phyloP scores from a whole-genome alignment of 306 rosid genomes.

The Cajanus cajan region DNA sequence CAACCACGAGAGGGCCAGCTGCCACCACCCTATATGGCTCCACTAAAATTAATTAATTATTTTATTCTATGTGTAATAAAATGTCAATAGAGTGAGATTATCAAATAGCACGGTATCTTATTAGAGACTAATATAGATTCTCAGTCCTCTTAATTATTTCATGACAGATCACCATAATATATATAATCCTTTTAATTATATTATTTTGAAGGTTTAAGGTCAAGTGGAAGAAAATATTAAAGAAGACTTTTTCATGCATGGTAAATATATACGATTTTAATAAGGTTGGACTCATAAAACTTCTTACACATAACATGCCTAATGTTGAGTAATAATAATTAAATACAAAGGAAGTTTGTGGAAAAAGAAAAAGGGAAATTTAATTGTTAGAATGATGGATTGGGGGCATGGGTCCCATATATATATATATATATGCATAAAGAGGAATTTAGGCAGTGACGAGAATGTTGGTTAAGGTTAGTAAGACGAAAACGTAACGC shows the following conservation, averaged over 20 bases:
- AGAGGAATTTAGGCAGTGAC: constrained; percentile 37
- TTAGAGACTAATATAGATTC: constrained; percentile 1
- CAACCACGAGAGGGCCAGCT: constrained; percentile 12
- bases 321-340: neutral
- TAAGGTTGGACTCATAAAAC: too few relatives aligned
- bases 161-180: neutral
- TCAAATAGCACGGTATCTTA: neutral
- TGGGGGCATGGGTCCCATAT: constrained; percentile 18
- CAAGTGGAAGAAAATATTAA: neutral
- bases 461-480: constrained; percentile 43
- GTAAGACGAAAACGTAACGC: neutral
- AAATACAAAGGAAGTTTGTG: neutral
- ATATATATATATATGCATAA: neutral
- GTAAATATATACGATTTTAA: too few relatives aligned
- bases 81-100: neutral
- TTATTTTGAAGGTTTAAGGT: neutral
- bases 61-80: neutral
- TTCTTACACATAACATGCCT: too few relatives aligned
- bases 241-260: neutral
- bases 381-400: neutral
- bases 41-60: neutral
- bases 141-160: too few relatives aligned
- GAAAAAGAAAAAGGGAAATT: neutral
- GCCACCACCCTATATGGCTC: constrained; percentile 34
- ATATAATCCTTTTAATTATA: neutral